Conservation (phyloP, 257 asterid genomes). For the Solanum pennellii region DNA sequence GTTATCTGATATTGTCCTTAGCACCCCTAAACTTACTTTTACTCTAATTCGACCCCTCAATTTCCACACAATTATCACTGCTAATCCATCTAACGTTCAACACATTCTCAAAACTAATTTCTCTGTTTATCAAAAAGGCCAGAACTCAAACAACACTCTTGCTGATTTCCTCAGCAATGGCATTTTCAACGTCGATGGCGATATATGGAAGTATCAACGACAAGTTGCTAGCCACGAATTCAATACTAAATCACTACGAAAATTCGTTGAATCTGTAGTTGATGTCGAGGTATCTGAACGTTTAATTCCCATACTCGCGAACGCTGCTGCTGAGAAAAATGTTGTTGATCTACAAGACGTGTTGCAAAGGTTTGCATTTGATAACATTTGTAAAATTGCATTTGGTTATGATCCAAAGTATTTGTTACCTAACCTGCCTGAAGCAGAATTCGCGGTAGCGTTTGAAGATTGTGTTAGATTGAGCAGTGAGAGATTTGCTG, state of each 20-base stretch:
- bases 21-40: conserved; percentile 40
- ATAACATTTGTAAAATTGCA: conserved; percentile 50
- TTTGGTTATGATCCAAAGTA: conserved; percentile 58
- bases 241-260: conserved; percentile 38
- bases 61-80: conserved; percentile 35
- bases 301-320: conserved; percentile 25
- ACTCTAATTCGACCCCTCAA: conserved; percentile 50
- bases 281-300: conserved; percentile 35
- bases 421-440: conserved; percentile 31
- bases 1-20: conserved; percentile 27
- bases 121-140: conserved; percentile 27
- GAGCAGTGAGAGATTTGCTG: conserved; percentile 17
- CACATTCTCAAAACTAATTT: conserved; percentile 55
- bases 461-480: conserved; percentile 30
- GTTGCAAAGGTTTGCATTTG: conserved; percentile 59
- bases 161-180: conserved; percentile 57
- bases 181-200: conserved; percentile 53
- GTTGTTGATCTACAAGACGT: conserved; percentile 50
- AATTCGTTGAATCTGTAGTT: conserved; percentile 44
- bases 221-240: conserved; percentile 57
- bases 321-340: conserved; percentile 3
- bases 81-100: conserved; percentile 47
- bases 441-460: conserved; percentile 27
- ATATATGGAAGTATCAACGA: conserved; percentile 46
- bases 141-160: not conserved